phyloP scores from a whole-genome alignment of 2,329 filamentous ascomycete species.

The Lachnellula suecica region DNA sequence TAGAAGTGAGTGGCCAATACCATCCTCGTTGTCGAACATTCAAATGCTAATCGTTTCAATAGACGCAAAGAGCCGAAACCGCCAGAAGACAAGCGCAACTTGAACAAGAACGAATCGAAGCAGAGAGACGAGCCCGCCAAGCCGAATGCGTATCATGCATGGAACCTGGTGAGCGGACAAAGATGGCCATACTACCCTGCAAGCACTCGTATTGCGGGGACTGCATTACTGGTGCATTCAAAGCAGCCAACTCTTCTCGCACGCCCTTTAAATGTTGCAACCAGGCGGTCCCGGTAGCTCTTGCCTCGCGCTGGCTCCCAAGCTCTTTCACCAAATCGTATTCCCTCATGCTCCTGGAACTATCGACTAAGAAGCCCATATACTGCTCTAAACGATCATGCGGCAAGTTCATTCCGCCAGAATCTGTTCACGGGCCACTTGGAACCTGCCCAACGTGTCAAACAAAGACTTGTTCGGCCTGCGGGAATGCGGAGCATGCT shows the following conservation, averaged over 20 bases:
- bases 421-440: constrained; percentile 20
- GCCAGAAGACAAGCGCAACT: neutral
- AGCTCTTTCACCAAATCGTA: constrained; percentile 19
- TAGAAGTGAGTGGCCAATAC: neutral
- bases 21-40: neutral
- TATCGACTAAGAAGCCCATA: constrained; percentile 26
- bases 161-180: constrained; percentile 11
- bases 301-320: constrained; percentile 1
- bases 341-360: constrained; percentile 24
- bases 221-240: constrained; percentile 23
- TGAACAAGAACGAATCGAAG: neutral
- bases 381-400: constrained; percentile 27
- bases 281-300: neutral
- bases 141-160: constrained; percentile 23
- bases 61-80: neutral
- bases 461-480: constrained; percentile 24
- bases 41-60: neutral
- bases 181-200: constrained; percentile 17
- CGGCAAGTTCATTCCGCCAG: constrained; percentile 28
- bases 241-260: constrained; percentile 18
- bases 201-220: constrained; percentile 21
- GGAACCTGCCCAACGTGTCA: constrained; percentile 22
- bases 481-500: constrained; percentile 20
- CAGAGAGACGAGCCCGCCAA: neutral
- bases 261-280: constrained; percentile 21